phyloP scores from a whole-genome alignment of 2,329 filamentous ascomycete genomes.

The Calonectria fujianensis region DNA sequence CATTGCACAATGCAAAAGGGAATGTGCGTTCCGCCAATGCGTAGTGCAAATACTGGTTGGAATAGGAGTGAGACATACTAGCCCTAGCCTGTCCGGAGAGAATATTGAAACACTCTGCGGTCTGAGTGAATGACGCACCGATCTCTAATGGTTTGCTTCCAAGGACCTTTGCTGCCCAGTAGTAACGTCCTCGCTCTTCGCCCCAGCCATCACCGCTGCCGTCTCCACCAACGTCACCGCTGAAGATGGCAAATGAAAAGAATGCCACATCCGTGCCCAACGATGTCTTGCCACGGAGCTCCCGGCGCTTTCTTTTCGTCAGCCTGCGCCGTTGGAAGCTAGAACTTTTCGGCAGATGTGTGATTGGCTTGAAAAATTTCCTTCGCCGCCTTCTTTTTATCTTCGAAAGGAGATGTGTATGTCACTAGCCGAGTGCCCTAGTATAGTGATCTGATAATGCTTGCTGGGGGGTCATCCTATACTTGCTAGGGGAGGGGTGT shows the following conservation, averaged over 20 bases:
- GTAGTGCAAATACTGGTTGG: too few relatives aligned
- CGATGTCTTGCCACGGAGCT: not conserved
- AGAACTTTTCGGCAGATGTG: slow-evolving; percentile 11
- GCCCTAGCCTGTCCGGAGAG: not conserved
- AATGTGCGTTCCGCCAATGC: too few relatives aligned
- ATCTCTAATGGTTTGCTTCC: not conserved
- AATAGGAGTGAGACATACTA: too few relatives aligned
- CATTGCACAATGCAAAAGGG: too few relatives aligned
- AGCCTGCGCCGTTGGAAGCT: slow-evolving; percentile 23
- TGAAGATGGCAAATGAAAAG: slow-evolving; percentile 30
- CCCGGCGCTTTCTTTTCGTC: slow-evolving; percentile 19
- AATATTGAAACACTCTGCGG: too few relatives aligned
- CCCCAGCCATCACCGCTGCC: slow-evolving; percentile 24
- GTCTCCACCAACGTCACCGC: slow-evolving; percentile 2
- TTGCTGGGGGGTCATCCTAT: too few relatives aligned
- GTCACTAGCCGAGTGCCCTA: not conserved
- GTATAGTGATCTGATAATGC: too few relatives aligned
- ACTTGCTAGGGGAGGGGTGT: too few relatives aligned
- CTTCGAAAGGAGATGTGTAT: slow-evolving; percentile 16
- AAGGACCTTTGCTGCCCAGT: not conserved
- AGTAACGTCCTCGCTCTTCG: not conserved
- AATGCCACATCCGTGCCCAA: not conserved
- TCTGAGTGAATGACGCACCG: not conserved
- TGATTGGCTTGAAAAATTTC: not conserved
- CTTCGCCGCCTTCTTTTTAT: not conserved